These are phyloP conservation scores for Anisodus tanguticus DNA, from an alignment of 257 asterid species.

Conservation along the genomic window DNA sequence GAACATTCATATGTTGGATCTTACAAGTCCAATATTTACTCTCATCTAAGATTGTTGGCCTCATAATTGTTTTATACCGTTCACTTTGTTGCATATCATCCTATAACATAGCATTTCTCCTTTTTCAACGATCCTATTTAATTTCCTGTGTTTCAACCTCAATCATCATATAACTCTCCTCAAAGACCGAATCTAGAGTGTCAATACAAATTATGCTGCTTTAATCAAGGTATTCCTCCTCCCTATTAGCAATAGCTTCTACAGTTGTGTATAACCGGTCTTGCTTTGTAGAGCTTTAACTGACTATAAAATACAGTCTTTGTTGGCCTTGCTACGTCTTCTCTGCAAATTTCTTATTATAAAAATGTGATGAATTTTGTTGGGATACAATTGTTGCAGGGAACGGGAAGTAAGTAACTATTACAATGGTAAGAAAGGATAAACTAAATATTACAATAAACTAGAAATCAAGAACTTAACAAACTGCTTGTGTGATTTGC, in stretches of 20 bases:
- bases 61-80: background rate
- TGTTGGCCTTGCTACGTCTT: background rate
- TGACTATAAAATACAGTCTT: background rate
- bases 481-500: too few species aligned
- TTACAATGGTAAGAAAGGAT: too few species aligned
- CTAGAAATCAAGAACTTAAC: too few species aligned
- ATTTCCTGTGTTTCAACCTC: background rate
- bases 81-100: background rate
- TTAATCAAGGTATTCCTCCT: background rate
- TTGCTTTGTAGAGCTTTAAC: background rate
- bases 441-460: too few species aligned
- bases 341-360: background rate
- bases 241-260: background rate
- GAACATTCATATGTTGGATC: background rate
- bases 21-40: constrained; percentile 2
- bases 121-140: background rate
- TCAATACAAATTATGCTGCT: constrained; percentile 7
- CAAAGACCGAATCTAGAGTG: background rate
- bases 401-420: too few species aligned
- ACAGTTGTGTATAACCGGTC: background rate
- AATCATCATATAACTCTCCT: background rate
- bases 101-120: background rate
- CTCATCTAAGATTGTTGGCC: constrained; percentile 12
- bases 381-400: too few species aligned
- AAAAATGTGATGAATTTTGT: background rate